Conservation (phyloP, 2,329 filamentous ascomycete species). For the Blastomyces silverae region DNA sequence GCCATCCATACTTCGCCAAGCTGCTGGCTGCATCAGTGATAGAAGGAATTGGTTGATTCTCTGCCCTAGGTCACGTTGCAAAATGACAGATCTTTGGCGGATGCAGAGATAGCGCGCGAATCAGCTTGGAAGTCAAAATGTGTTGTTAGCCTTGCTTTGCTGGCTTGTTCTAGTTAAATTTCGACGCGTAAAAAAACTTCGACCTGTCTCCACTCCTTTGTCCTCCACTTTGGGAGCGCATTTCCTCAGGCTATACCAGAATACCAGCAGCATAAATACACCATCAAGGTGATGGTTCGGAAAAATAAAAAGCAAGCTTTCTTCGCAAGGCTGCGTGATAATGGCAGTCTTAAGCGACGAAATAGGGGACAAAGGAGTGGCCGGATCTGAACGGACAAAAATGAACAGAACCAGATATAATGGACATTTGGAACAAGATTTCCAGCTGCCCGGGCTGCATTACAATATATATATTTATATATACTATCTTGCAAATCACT, state of each 20-base stretch:
- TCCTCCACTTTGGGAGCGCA: slow-evolving; percentile 3
- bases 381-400: background rate
- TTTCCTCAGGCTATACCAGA: background rate
- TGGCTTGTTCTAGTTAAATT: slow-evolving; percentile 8
- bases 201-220: slow-evolving; percentile 6
- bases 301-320: background rate
- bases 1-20: background rate
- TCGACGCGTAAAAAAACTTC: slow-evolving; percentile 8
- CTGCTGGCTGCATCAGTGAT: slow-evolving; percentile 1
- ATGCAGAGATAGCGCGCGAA: background rate
- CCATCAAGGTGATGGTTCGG: background rate
- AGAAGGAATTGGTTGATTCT: slow-evolving; percentile 1
- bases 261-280: background rate
- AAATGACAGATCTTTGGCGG: background rate
- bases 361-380: background rate
- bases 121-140: background rate
- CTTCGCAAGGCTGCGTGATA: background rate
- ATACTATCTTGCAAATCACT: slow-evolving; percentile 6
- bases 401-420: background rate
- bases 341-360: slow-evolving; percentile 3
- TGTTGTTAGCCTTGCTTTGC: slow-evolving; percentile 1
- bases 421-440: background rate
- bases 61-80: background rate
- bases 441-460: background rate
- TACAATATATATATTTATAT: slow-evolving; percentile 8